Percentiles rank a stretch among this genome's conserved stretches.
phyloP scores from a whole-genome alignment of 2,329 filamentous ascomycete species.

The Kalaharituber pfeilii region DNA sequence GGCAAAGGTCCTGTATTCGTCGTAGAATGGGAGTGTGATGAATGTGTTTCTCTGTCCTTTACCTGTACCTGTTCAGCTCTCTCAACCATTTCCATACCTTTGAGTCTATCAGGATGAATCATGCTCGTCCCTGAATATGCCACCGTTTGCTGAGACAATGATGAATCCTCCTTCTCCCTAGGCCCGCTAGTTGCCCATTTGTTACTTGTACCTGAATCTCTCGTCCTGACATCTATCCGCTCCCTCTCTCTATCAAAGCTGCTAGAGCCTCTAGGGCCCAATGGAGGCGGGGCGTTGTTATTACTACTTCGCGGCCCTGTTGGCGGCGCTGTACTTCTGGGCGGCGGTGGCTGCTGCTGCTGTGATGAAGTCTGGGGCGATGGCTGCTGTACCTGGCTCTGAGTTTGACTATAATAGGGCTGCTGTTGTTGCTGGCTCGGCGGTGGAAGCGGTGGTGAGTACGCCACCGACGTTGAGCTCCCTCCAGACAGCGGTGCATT shows the following conservation, averaged over 20 bases:
- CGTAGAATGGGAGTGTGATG: neutral
- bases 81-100: slow-evolving; percentile 15
- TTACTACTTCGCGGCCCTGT: slow-evolving; percentile 15
- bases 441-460: neutral
- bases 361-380: neutral
- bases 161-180: neutral
- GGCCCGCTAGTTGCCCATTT: neutral
- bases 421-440: neutral
- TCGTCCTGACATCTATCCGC: slow-evolving; percentile 3
- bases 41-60: neutral
- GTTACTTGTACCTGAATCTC: slow-evolving; percentile 10
- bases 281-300: slow-evolving; percentile 1
- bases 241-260: slow-evolving; percentile 8
- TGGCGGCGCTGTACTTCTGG: slow-evolving; percentile 14
- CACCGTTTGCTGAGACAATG: neutral
- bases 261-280: slow-evolving; percentile 13
- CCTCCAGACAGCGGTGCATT: neutral
- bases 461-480: neutral
- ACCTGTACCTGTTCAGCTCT: slow-evolving; percentile 4
- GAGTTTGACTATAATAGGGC: neutral
- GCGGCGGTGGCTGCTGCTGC: slow-evolving; percentile 7
- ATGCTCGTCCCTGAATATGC: neutral
- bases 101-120: slow-evolving; percentile 17
- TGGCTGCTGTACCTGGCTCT: neutral
- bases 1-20: neutral